Evolutionary conservation across 805 yeast genomes (phyloP), one percentile per base, ranked within the genome.

Genomic region (Kuraishia hungarica): DNA sequence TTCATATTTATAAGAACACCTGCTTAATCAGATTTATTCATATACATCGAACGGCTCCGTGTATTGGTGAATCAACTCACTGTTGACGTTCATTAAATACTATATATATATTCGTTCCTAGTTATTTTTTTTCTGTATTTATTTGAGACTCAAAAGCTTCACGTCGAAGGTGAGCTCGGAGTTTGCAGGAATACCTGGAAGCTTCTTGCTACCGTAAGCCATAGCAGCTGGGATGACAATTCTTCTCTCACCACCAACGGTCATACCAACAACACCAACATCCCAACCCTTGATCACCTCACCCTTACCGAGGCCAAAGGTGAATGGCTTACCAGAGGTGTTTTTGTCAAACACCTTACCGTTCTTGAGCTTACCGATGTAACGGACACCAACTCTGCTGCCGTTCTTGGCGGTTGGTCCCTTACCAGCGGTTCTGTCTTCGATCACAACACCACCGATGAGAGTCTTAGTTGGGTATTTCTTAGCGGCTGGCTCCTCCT

Each of bases 211-310:
- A 62, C 99, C 99, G 76, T 94, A 94, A 56, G 97, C 99, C 84
- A 89, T 88, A 67, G 92, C 83, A 54, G 99, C 86, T 64, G 99
- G 99, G 63, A 94, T 90, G 58, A 90, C 82, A 62, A 94, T 90
- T 78, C 98, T 86, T 82, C 99, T 92, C 81, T 94, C 99, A 69
- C 98, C 98, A 67, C 97, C 97, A 69, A 89, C 96, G 56, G 96
- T 84, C 97, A 94, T 92, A 71, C 98, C 98, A 57, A 93, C 91
- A 65, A 94, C 94, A 80, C 99, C 99, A 67, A 93, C 81, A 71
- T 94, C 99, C 89, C 97, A 94, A 61, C 98, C 99, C 74, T 89
- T 89, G 79, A 94, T 94, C 64, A 96, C 97, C 76, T 94, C 99
- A 69, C 98, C 99, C 72, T 87, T 88, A 67, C 99, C 99, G 64